Conservation (phyloP, 1,284 basidiomycete genomes). For the Tilletiopsis washingtonensis region DNA sequence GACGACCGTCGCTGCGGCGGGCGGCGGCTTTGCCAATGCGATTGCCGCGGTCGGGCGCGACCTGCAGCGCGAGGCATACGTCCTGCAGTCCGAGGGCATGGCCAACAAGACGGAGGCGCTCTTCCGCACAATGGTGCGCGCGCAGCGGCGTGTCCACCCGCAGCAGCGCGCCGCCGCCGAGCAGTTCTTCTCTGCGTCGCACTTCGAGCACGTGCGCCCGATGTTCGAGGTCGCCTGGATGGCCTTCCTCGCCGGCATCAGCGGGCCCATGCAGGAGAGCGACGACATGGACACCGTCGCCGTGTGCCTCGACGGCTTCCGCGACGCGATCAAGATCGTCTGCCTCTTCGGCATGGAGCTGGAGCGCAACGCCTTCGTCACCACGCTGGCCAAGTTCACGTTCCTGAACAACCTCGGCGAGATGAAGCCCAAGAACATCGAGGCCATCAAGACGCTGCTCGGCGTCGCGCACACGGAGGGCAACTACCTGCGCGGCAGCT, state of each 20-base stretch:
- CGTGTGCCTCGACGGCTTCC: conserved; percentile 40
- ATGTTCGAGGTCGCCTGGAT: conserved; percentile 49
- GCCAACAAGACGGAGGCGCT: conserved; percentile 46
- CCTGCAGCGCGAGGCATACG: conserved; percentile 44
- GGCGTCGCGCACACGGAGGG: conserved; percentile 46
- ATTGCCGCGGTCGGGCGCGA: conserved; percentile 44
- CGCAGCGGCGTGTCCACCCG: conserved; percentile 38
- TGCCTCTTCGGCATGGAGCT: conserved; percentile 45
- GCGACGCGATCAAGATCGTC: conserved; percentile 46
- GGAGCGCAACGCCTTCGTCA: conserved; percentile 46
- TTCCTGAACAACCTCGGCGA: conserved; percentile 47
- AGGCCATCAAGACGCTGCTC: conserved; percentile 47
- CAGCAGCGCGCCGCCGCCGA: conserved; percentile 41
- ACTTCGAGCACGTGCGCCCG: conserved; percentile 46
- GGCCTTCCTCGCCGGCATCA: conserved; percentile 46
- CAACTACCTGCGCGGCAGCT: conserved; percentile 44
- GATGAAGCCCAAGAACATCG: conserved; percentile 47
- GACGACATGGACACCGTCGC: conserved; percentile 40
- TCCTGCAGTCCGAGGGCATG: conserved; percentile 45
- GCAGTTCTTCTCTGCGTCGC: conserved; percentile 45
- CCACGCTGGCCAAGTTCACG: conserved; percentile 47
- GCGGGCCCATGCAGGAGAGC: conserved; percentile 43
- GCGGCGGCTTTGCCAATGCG: conserved; percentile 31
- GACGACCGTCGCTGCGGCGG: conserved; percentile 9
- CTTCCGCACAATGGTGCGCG: conserved; percentile 46